Evolutionary conservation across 2,329 filamentous ascomycete species (phyloP).

Genomic region (Calonectria leucothoes): DNA sequence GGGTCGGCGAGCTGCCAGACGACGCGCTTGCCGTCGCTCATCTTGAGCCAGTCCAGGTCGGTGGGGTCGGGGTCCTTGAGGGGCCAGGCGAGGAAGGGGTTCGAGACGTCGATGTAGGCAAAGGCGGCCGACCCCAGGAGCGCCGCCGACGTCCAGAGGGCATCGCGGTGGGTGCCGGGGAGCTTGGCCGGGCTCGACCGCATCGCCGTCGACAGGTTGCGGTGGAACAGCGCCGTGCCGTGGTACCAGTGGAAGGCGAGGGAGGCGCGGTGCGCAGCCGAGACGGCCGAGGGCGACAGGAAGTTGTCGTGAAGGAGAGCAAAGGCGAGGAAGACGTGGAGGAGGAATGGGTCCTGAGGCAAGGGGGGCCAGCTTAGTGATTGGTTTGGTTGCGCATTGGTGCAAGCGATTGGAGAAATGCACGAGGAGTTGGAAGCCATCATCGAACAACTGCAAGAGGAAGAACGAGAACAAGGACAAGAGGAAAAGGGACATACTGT

Average conservation of each 20-base stretch:
- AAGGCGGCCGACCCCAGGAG: constrained; percentile 60
- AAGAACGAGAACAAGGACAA: not conserved
- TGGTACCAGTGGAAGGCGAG: constrained; percentile 61
- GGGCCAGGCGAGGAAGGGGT: constrained; percentile 66
- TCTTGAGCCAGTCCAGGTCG: constrained; percentile 69
- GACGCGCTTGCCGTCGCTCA: constrained; percentile 66
- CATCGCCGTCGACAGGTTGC: constrained; percentile 49
- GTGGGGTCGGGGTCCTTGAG: constrained; percentile 52
- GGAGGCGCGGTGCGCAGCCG: constrained; percentile 40
- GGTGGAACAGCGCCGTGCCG: constrained; percentile 57
- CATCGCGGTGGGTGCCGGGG: constrained; percentile 55
- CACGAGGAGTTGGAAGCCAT: too few relatives aligned
- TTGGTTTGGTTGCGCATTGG: constrained; percentile 23
- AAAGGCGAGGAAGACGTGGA: constrained; percentile 65
- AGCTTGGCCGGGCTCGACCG: constrained; percentile 39
- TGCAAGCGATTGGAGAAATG: too few relatives aligned
- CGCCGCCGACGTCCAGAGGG: constrained; percentile 59
- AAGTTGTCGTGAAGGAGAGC: constrained; percentile 65
- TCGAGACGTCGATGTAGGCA: constrained; percentile 54
- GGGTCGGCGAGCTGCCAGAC: constrained; percentile 65
- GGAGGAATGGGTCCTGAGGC: constrained; percentile 60
- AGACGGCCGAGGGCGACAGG: constrained; percentile 38
- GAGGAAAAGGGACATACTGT: constrained; percentile 46
- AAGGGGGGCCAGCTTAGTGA: constrained; percentile 14
- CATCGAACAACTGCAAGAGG: too few relatives aligned